Percentiles rank a stretch among this genome's conserved stretches.
Evolutionary conservation across 73 alveolate genomes (phyloP).

Genomic region (Blepharisma stoltei): DNA sequence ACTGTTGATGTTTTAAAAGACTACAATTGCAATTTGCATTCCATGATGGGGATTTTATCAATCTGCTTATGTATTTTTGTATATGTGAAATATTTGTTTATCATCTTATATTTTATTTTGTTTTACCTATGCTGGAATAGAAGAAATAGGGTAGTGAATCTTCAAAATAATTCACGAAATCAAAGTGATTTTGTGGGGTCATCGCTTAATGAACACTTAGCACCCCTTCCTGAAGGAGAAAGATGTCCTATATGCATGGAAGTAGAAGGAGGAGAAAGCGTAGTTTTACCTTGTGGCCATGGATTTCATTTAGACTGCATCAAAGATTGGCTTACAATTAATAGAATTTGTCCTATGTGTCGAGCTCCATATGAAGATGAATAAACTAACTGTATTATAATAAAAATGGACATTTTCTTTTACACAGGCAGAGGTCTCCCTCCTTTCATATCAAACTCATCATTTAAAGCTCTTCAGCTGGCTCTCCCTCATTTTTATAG

Average conservation of each 20-base stretch:
- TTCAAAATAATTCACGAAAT: too few relatives aligned
- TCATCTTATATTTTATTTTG: too few relatives aligned
- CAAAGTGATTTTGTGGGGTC: too few relatives aligned
- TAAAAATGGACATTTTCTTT: constrained; percentile 14
- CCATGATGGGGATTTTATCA: too few relatives aligned
- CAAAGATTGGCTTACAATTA: constrained; percentile 56
- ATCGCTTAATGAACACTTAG: too few relatives aligned
- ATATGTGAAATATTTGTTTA: too few relatives aligned
- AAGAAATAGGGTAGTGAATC: too few relatives aligned
- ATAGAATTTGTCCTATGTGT: constrained; percentile 61
- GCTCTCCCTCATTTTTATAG: background rate
- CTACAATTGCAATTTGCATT: too few relatives aligned
- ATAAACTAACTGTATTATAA: too few relatives aligned
- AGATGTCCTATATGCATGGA: constrained; percentile 52
- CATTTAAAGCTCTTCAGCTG: background rate
- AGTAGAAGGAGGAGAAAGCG: constrained; percentile 49
- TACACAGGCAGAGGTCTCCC: constrained; percentile 26
- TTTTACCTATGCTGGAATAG: too few relatives aligned
- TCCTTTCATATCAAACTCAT: background rate
- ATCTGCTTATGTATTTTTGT: too few relatives aligned
- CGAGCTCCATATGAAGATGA: constrained; percentile 17
- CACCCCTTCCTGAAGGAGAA: background rate
- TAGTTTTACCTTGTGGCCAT: constrained; percentile 50
- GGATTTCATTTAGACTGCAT: constrained; percentile 62
- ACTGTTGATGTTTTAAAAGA: too few relatives aligned